Percentiles rank a stretch among this genome's conserved stretches.
These are phyloP conservation scores for Mucor irregularis DNA, from an alignment of 371 early-diverging fungal genomes.

Conservation along the genomic window DNA sequence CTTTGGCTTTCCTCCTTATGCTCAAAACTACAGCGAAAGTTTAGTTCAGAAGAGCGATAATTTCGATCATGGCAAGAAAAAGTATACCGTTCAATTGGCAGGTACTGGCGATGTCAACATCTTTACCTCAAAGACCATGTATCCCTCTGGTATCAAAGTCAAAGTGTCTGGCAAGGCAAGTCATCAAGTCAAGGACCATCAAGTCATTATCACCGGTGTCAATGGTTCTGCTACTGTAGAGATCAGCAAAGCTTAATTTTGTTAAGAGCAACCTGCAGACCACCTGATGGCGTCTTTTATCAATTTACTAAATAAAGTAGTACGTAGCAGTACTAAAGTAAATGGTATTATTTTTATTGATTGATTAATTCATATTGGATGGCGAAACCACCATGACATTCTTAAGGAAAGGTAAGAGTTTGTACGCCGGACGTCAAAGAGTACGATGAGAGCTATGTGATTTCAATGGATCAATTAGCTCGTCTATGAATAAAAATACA, in stretches of 20 bases:
- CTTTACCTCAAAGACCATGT: slow-evolving; percentile 32
- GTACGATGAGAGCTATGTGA: no score
- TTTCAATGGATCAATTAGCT: no score
- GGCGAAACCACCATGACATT: no score
- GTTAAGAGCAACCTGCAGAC: no score
- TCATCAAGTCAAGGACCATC: slow-evolving; percentile 9
- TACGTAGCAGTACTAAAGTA: no score
- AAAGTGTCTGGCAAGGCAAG: slow-evolving; percentile 13
- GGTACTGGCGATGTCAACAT: slow-evolving; percentile 22
- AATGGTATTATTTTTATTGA: no score
- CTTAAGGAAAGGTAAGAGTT: no score
- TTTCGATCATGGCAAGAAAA: slow-evolving; percentile 36
- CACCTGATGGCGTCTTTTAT: no score
- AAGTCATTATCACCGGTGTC: slow-evolving; percentile 11
- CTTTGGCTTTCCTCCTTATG: slow-evolving; percentile 36
- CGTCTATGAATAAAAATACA: no score
- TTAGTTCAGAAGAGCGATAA: slow-evolving; percentile 29
- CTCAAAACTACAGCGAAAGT: slow-evolving; percentile 1
- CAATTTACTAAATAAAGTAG: no score
- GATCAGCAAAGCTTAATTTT: slow-evolving; percentile 15
- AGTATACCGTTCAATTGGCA: slow-evolving; percentile 15
- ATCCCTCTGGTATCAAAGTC: slow-evolving; percentile 43
- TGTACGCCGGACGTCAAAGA: no score
- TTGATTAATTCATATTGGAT: no score
- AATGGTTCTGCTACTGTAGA: slow-evolving; percentile 24